Base-by-base conservation (phyloP, 345 rosid genomes). In the Zanthoxylum bungeanum region DNA sequence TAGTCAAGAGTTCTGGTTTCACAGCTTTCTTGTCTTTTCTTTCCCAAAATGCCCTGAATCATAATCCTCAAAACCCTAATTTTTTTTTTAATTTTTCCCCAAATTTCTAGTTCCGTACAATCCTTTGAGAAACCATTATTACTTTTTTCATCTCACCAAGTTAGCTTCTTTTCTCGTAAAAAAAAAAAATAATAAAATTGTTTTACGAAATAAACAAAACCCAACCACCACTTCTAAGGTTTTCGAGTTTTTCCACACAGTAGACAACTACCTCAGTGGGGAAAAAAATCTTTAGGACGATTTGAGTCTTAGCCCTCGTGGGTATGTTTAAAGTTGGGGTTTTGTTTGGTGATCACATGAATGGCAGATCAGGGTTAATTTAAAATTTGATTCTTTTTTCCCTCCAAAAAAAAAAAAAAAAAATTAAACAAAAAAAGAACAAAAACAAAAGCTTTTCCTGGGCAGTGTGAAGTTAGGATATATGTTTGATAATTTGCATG, bases 401-500 rank as follows among this genome's bases (percentile, higher is more conserved):
- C 47, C 64, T 12, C n/a, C n/a, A n/a, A 60, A 36, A 30, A 60
- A 21, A 1, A 2, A 9, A 60, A n/a, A n/a, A n/a, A n/a, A n/a
- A n/a, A n/a, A n/a, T n/a, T n/a, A n/a, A n/a, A n/a, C n/a, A n/a
- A n/a, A n/a, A n/a, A n/a, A n/a, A n/a, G n/a, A n/a, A n/a, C n/a
- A n/a, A n/a, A n/a, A n/a, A n/a, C n/a, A n/a, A n/a, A n/a, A n/a
- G n/a, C n/a, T n/a, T n/a, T n/a, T n/a, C n/a, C n/a, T n/a, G n/a
- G n/a, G n/a, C n/a, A n/a, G n/a, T n/a, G n/a, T n/a, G n/a, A n/a
- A n/a, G n/a, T n/a, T n/a, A n/a, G n/a, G 74, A 42, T 49, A 64
- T 31, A 8, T 40, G 12, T 27, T 40, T 72, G 49, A 46, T 17
- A 21, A 28, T 68, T 66, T n/a, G 16, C 58, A 71, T 70, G 77